Evolutionary conservation across 306 rosid species (phyloP), one percentile per base, ranked within the genome.

Genomic region (Ochetophila trinervis): DNA sequence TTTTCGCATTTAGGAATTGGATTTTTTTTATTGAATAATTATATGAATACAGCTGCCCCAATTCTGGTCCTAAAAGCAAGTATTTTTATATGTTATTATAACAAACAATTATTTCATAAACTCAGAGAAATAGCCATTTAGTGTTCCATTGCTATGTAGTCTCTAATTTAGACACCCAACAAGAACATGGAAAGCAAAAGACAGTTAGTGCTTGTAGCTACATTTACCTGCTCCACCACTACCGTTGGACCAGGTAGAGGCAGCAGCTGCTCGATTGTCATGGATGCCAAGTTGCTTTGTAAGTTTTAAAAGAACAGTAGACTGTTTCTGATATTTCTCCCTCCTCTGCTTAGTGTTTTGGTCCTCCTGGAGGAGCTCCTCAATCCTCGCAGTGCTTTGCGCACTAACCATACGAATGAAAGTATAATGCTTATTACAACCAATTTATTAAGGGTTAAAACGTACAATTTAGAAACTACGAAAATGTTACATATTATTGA

Each of bases 331-430:
- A 80, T 51, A 58, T 18, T 86, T 81, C 16, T 85, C 95, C 65
- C 95, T 78, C 74, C 85, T 80, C 7, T 76, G 82, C 80, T 76
- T 87, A 16, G 74, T 88, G 78, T 87, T 87, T 23, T 82, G 85
- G 71, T 87, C 95, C 81, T 87, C 95, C 55, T 80, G 80, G 68
- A 87, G 81, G 60, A 87, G 80, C 85, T 87, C 85, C 80, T 80
- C 95, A 74, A 87, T 85, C 86, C 69, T 87, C 7, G 79, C 83
- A 0, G 85, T 73, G 82, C 86, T 85, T 74, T 84, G 95, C 51
- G 77, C 83, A 76, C 95, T 87, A 55, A 34, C 54, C 66, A 40
- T 40, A 10, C 12, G 73, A 32, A 74, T 53, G 22, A 63, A 57
- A 36, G 37, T 4, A 68, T 21, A 62, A 37, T 17, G 0, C 6